These are phyloP conservation scores for Punica granatum DNA, from an alignment of 345 rosid species.

Conservation along the genomic window DNA sequence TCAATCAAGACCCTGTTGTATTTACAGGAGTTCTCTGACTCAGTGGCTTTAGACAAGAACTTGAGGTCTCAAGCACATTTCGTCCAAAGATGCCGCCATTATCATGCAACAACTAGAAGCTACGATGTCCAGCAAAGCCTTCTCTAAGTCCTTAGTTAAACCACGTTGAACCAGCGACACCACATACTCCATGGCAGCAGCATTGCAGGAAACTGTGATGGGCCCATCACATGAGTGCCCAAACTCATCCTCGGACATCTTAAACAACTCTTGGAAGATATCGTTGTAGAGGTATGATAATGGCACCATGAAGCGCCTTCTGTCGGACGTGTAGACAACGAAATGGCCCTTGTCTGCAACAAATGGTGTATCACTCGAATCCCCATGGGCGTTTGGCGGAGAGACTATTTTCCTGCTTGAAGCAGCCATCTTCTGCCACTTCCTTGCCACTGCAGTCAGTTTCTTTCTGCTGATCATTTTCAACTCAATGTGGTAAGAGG, in stretches of 20 bases:
- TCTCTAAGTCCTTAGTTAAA: too few relatives aligned
- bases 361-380: not conserved
- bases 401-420: constrained; percentile 6
- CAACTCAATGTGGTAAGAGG: not conserved
- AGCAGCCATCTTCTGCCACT: constrained; percentile 17
- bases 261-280: constrained; percentile 6
- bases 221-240: constrained; percentile 15
- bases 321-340: constrained; percentile 15
- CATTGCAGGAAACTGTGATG: constrained; percentile 30
- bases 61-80: too few relatives aligned
- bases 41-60: too few relatives aligned
- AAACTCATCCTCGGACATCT: constrained; percentile 14
- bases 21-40: too few relatives aligned
- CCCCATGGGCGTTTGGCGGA: constrained; percentile 1
- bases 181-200: constrained; percentile 17
- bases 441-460: too few relatives aligned
- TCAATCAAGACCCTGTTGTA: too few relatives aligned
- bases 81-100: too few relatives aligned
- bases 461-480: constrained; percentile 19
- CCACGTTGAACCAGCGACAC: constrained; percentile 10
- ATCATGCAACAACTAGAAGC: too few relatives aligned
- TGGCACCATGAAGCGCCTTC: constrained; percentile 14
- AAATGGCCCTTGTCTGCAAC: constrained; percentile 18
- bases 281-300: constrained; percentile 12
- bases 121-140: too few relatives aligned